These are phyloP conservation scores for Lagerstroemia speciosa DNA, from an alignment of 345 rosid species.

Conservation along the genomic window DNA sequence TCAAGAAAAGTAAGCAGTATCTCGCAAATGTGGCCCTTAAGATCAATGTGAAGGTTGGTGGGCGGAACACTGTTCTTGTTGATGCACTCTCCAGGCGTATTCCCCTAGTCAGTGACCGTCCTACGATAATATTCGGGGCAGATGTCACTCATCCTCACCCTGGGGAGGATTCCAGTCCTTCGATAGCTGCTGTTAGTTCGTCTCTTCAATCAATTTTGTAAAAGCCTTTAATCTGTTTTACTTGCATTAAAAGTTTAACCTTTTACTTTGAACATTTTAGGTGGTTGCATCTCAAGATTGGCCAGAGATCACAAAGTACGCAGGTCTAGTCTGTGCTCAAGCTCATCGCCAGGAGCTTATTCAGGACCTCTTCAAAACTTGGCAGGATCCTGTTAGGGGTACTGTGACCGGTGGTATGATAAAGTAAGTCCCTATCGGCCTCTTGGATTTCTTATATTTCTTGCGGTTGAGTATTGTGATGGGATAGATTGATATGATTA, in stretches of 20 bases:
- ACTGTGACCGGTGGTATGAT: constrained; percentile 96
- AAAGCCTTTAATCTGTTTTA: background rate
- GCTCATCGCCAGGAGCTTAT: constrained; percentile 99
- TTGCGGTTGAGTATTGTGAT: background rate
- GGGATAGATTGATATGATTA: background rate
- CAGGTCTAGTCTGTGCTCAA: constrained; percentile 97
- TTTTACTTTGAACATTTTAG: constrained; percentile 17
- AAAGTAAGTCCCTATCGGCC: constrained; percentile 33
- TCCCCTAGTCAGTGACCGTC: constrained; percentile 90
- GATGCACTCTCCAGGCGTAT: constrained; percentile 88
- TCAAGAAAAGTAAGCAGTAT: constrained; percentile 78
- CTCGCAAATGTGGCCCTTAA: constrained; percentile 90
- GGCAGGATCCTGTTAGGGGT: constrained; percentile 95
- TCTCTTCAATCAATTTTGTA: background rate
- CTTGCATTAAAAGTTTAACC: background rate
- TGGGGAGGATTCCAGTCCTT: constrained; percentile 99
- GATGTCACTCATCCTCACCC: constrained; percentile 99
- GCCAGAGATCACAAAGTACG: constrained; percentile 98
- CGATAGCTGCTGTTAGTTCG: constrained; percentile 83
- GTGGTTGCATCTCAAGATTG: constrained; percentile 99
- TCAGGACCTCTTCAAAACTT: constrained; percentile 84
- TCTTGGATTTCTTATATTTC: background rate
- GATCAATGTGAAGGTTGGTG: constrained; percentile 98
- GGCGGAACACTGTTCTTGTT: constrained; percentile 90
- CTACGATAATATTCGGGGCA: constrained; percentile 96